Base-by-base conservation (phyloP, 352 stramenopile genomes). In the Albugo laibachii region DNA sequence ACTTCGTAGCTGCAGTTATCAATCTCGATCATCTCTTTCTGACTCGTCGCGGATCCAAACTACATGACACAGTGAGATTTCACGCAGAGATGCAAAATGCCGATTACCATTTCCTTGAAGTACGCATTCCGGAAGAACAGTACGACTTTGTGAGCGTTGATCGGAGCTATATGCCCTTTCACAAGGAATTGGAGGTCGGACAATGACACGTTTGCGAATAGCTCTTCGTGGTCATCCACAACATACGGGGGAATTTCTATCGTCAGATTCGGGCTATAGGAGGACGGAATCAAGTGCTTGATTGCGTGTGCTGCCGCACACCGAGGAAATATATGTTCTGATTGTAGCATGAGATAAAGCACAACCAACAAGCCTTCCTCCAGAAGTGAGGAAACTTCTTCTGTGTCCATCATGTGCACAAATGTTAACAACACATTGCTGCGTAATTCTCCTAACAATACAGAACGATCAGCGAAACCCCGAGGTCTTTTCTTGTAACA, bases 91-190 rank as follows among this genome's bases (percentile, higher is more conserved):
- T 40, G 49, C 53, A 37, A 8, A 24, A 24, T 24, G 3, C 43
- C 14, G 38, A 66, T 71, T 69, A 92, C 79, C 74, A 89, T 79
- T 58, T 83, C 83, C 67, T 92, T 92, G 69, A 92, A 92, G 58
- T 89, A 92, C 52, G 79, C 81, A 52, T 92, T 92, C 31, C 78
- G 76, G 54, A 92, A 87, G 52, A 87, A 89, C 11, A 92, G 62
- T 19, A 92, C 79, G 16, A 92, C 79, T 48, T 87, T 87, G 61
- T 92, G 77, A 10, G 79, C 79, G 46, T 86, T 87, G 53, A 92
- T 92, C 14, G 71, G 76, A 2, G 72, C 72, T 48, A 88, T 88
- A 52, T 84, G 72, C 4, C 70, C 76, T 47, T 88, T 87, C 20
- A 92, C 79, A 11, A 89, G 61, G 43, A 92, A 92, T 53, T 88